These are phyloP conservation scores for Strobilomyces confusus DNA, from an alignment of 768 basidiomycete species.

Conservation along the genomic window DNA sequence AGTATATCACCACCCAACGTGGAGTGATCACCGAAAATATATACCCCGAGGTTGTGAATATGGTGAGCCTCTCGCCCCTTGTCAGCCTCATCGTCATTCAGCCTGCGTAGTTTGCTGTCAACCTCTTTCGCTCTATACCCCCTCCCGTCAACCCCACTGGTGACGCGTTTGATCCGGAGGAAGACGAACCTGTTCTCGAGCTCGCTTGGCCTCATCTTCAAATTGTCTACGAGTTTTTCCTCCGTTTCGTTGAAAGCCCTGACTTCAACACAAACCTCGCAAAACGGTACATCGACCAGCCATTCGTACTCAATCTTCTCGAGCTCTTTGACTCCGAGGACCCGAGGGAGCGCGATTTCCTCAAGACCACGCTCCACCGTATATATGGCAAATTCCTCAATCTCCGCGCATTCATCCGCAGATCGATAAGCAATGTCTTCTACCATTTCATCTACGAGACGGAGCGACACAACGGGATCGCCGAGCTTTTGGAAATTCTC, in stretches of 20 bases:
- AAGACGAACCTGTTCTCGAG: conserved; percentile 98
- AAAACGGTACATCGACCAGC: conserved; percentile 95
- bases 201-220: conserved; percentile 99
- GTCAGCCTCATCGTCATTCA: conserved; percentile 4
- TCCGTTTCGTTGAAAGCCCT: conserved; percentile 94
- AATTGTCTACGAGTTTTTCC: conserved; percentile 99
- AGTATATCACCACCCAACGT: conserved; percentile 96
- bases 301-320: conserved; percentile 92
- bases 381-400: conserved; percentile 99
- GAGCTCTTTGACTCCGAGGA: conserved; percentile 99
- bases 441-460: conserved; percentile 99
- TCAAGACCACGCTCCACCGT: conserved; percentile 97
- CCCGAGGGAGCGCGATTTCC: conserved; percentile 96
- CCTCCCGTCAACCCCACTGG: conserved; percentile 98
- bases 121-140: conserved; percentile 99
- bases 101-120: conserved; percentile 78
- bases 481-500: conserved; percentile 94
- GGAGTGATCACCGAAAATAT: conserved; percentile 94
- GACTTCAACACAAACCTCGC: conserved; percentile 99
- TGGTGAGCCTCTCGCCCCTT: conserved; percentile 54
- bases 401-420: conserved; percentile 95
- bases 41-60: conserved; percentile 98
- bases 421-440: conserved; percentile 99
- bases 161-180: conserved; percentile 98
- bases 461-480: conserved; percentile 98